phyloP scores from a whole-genome alignment of 371 early-diverging fungal genomes.

The Funneliformis caledonium region DNA sequence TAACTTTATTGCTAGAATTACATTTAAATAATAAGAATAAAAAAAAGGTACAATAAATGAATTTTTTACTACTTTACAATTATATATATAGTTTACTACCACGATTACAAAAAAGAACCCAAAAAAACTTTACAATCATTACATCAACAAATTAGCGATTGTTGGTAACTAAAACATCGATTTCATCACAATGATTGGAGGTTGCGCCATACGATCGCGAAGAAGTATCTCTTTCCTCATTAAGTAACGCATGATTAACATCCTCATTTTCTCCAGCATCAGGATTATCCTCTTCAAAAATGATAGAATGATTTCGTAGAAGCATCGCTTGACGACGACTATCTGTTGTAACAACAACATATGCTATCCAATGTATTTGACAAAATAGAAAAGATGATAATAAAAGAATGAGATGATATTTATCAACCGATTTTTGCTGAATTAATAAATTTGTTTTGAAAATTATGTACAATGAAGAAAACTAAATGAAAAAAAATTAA shows the following conservation, averaged over 20 bases:
- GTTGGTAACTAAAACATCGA: background rate
- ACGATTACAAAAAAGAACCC: too few species aligned
- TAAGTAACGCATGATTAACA: background rate
- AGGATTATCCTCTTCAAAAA: constrained; percentile 29
- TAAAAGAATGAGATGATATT: constrained; percentile 4
- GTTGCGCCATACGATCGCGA: constrained; percentile 13
- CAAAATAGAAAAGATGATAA: constrained; percentile 10
- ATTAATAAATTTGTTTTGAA: constrained; percentile 24
- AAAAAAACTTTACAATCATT: background rate
- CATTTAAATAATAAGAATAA: too few species aligned
- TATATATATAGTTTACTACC: too few species aligned
- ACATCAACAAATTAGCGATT: background rate
- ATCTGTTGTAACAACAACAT: constrained; percentile 33
- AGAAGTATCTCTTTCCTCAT: background rate
- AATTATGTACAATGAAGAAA: constrained; percentile 38
- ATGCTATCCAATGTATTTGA: constrained; percentile 33
- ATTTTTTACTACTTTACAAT: too few species aligned
- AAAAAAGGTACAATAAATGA: too few species aligned
- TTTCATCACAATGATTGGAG: background rate
- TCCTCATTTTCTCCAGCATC: background rate
- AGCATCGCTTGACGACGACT: background rate
- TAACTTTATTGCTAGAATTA: too few species aligned
- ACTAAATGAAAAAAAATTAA: background rate
- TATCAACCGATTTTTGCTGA: constrained; percentile 16
- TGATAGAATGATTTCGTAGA: background rate